phyloP scores from a whole-genome alignment of 139 green algal genomes.

The Chloropicon primus region DNA sequence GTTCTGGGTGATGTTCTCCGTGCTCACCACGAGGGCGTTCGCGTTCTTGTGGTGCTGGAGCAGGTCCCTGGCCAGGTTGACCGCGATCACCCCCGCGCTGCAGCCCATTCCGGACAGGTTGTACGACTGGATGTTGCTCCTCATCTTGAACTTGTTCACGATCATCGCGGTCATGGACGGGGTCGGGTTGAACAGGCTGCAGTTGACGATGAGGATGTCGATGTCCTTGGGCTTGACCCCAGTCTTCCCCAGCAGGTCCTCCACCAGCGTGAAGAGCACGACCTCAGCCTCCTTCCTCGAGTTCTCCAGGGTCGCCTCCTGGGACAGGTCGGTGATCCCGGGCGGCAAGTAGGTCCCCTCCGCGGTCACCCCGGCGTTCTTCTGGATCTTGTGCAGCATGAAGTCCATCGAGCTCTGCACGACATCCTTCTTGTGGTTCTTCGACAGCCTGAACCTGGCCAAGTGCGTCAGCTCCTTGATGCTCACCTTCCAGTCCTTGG shows the following conservation, averaged over 20 bases:
- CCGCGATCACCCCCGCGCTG: conserved; percentile 68
- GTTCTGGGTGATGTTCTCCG: conserved; percentile 98
- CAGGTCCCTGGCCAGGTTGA: conserved; percentile 80
- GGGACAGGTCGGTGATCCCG: conserved; percentile 26
- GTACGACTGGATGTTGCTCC: conserved; percentile 76
- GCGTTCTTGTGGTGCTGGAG: conserved; percentile 53
- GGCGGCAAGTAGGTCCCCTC: conserved; percentile 85
- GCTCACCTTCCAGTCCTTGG: conserved; percentile 33
- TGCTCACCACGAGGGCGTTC: conserved; percentile 75
- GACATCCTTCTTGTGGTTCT: background rate
- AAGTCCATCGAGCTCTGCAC: background rate
- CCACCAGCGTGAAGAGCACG: conserved; percentile 53
- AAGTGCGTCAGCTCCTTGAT: background rate
- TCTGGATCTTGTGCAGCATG: conserved; percentile 56
- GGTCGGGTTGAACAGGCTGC: conserved; percentile 92
- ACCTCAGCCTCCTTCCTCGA: conserved; percentile 76
- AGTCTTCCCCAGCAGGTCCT: conserved; percentile 43
- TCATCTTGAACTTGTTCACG: conserved; percentile 90
- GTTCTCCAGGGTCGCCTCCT: conserved; percentile 44
- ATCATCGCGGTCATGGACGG: conserved; percentile 88
- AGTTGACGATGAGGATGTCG: conserved; percentile 92
- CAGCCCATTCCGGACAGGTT: conserved; percentile 95
- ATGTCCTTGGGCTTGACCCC: conserved; percentile 56
- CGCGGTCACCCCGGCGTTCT: conserved; percentile 68
- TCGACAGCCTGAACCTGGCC: background rate